These are phyloP conservation scores for Termitomyces sp. DNA, from an alignment of 768 basidiomycete genomes.

Conservation along the genomic window DNA sequence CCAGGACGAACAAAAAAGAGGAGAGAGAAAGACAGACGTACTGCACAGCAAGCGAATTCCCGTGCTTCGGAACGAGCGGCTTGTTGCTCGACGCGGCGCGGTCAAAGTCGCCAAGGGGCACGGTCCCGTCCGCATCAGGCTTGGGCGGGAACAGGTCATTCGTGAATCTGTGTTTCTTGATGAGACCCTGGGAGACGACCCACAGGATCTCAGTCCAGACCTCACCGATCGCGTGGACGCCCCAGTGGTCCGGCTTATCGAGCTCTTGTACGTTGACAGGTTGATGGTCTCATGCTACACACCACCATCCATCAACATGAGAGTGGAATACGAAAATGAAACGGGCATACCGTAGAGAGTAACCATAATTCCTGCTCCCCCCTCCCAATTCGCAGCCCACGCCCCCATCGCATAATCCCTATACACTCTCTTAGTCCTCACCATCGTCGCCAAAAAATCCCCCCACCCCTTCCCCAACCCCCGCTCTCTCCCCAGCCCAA, in stretches of 20 bases:
- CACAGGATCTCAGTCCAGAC: too few relatives aligned
- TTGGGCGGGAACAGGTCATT: too few relatives aligned
- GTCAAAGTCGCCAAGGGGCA: slow-evolving; percentile 66
- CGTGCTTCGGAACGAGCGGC: slow-evolving; percentile 82
- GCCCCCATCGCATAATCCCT: slow-evolving; percentile 88
- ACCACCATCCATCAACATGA: background rate
- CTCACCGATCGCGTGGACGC: too few relatives aligned
- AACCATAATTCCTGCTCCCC: slow-evolving; percentile 88
- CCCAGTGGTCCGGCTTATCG: slow-evolving; percentile 92
- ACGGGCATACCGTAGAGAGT: slow-evolving; percentile 60
- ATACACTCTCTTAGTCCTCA: slow-evolving; percentile 73
- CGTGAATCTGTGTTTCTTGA: slow-evolving; percentile 79
- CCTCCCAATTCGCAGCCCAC: slow-evolving; percentile 81
- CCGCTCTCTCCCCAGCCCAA: slow-evolving; percentile 88
- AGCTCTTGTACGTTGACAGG: slow-evolving; percentile 92
- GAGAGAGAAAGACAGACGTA: slow-evolving; percentile 30
- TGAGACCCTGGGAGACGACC: too few relatives aligned
- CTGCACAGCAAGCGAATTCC: slow-evolving; percentile 83
- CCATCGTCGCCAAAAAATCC: slow-evolving; percentile 85
- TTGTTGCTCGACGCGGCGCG: slow-evolving; percentile 46
- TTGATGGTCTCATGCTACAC: slow-evolving; percentile 62
- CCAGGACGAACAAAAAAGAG: too few relatives aligned
- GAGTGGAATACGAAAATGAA: background rate
- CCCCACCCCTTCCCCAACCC: slow-evolving; percentile 99
- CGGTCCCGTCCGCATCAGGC: slow-evolving; percentile 59